Base-by-base conservation (phyloP, 208 protist genomes). In the Trypanosoma vivax region DNA sequence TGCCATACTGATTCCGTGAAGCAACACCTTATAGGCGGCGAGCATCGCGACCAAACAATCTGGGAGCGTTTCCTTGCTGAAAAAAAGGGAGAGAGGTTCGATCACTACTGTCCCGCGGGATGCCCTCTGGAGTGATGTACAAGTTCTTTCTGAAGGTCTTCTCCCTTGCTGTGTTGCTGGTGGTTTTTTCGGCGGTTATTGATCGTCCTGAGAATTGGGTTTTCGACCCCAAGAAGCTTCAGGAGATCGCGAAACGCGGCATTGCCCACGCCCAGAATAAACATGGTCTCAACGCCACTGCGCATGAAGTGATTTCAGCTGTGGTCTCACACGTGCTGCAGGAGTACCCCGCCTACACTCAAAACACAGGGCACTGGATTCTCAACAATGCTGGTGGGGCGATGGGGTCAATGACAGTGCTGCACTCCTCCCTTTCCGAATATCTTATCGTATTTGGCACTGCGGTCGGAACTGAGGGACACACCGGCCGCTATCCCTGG, bases 361-460 rank as follows among this genome's bases (percentile, higher is more conserved):
- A 49, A 31, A 75, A 74, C 58, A 80, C 75, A 0, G 74, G 75
- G 5, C 21, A 43, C n/a, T 96, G 86, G 82, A 33, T 96, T 16
- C 92, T 79, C 73, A 94, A 94, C 79, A 93, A 91, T 55, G 85
- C 91, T 1, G 91, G 88, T 14, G 88, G 91, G 11, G 88, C 88
- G 7, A 96, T 96, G 91, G 88, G 91, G 45, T 67, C 75, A 23
- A 94, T 95, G 86, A 88, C 76, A 39, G 79, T 95, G 23, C 77
- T 92, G 42, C 85, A 92, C 64, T 80, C 70, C 67, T 96, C 90
- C 52, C 77, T 95, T 56, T 89, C 85, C 11, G 85, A 96, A 76
- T 94, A 95, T 75, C 40, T 96, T 43, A 95, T 96, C 53, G 90
- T 96, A 48, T 96, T 96, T 54, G 91, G 88, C 43, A 86, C 88